Evolutionary conservation across 1,139 yeast genomes (phyloP).

Genomic region (Suhomyces kunorum): DNA sequence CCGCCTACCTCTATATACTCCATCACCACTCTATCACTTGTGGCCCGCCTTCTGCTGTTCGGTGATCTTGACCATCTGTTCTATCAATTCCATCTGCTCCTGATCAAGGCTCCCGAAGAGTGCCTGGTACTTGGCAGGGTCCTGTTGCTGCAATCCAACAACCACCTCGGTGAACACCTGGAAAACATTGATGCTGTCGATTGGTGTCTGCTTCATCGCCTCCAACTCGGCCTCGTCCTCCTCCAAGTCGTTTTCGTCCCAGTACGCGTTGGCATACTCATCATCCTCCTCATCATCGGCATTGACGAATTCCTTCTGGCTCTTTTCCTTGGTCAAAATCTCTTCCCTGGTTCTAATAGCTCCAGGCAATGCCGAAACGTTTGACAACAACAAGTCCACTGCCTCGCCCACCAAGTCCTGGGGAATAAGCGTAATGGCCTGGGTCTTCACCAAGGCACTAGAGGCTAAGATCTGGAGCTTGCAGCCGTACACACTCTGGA

Average conservation of each 20-base stretch:
- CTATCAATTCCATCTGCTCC: conserved; percentile 37
- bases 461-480: conserved; percentile 53
- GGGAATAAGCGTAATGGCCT: conserved; percentile 18
- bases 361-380: conserved; percentile 47
- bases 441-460: conserved; percentile 29
- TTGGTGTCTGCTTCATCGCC: conserved; percentile 53
- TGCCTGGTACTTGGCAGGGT: conserved; percentile 36
- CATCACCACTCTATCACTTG: conserved; percentile 2
- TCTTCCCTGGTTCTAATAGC: conserved; percentile 51
- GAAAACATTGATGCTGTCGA: conserved; percentile 50
- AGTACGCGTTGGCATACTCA: conserved; percentile 33
- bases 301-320: conserved; percentile 27
- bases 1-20: conserved; percentile 1
- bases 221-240: conserved; percentile 57
- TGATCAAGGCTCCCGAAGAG: conserved; percentile 41
- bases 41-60: conserved; percentile 15
- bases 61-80: conserved; percentile 28
- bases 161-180: conserved; percentile 41
- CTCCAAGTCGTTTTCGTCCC: conserved; percentile 41
- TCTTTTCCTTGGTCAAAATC: conserved; percentile 38
- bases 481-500: conserved; percentile 58
- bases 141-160: conserved; percentile 30
- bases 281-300: conserved; percentile 34
- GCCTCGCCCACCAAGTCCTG: conserved; percentile 45
- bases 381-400: conserved; percentile 42